Evolutionary conservation across 2,329 filamentous ascomycete species (phyloP).

Genomic region (Penicillium sp.): DNA sequence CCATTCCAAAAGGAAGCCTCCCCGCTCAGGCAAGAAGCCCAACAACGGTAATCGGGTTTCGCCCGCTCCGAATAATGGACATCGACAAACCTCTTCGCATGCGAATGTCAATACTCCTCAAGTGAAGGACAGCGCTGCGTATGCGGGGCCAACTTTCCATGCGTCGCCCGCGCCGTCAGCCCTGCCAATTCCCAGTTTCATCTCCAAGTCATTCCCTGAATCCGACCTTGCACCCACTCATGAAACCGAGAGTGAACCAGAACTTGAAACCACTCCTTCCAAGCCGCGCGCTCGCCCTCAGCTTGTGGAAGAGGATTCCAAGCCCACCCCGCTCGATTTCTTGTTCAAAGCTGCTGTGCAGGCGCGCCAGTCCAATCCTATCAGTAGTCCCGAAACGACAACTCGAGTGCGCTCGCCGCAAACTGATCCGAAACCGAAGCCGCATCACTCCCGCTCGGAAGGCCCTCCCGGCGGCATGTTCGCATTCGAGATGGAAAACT

Average conservation of each 20-base stretch:
- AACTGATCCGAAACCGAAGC: slow-evolving; percentile 36
- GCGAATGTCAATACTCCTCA: slow-evolving; percentile 46
- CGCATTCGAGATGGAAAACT: slow-evolving; percentile 65
- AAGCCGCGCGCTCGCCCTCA: slow-evolving; percentile 43
- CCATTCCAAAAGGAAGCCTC: slow-evolving; percentile 38
- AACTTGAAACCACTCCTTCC: slow-evolving; percentile 42
- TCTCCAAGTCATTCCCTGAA: slow-evolving; percentile 70
- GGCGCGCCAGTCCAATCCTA: slow-evolving; percentile 54
- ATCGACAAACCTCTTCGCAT: slow-evolving; percentile 34
- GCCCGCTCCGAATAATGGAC: slow-evolving; percentile 24
- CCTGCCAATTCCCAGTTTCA: slow-evolving; percentile 85
- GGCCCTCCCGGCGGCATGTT: slow-evolving; percentile 58
- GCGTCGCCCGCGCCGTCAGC: slow-evolving; percentile 88
- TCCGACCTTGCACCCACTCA: slow-evolving; percentile 44
- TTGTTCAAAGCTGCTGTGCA: slow-evolving; percentile 85
- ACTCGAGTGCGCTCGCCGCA: slow-evolving; percentile 53
- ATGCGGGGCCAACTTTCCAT: slow-evolving; percentile 92
- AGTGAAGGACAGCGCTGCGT: slow-evolving; percentile 48
- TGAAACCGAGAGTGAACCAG: slow-evolving; percentile 41
- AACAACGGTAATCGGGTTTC: slow-evolving; percentile 29
- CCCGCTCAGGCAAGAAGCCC: slow-evolving; percentile 37
- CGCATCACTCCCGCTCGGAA: slow-evolving; percentile 46
- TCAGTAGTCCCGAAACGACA: slow-evolving; percentile 43
- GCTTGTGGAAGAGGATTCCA: slow-evolving; percentile 41
- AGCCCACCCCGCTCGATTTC: slow-evolving; percentile 77